phyloP scores from a whole-genome alignment of 768 basidiomycete genomes.

The Coprinopsis marcescibilis region DNA sequence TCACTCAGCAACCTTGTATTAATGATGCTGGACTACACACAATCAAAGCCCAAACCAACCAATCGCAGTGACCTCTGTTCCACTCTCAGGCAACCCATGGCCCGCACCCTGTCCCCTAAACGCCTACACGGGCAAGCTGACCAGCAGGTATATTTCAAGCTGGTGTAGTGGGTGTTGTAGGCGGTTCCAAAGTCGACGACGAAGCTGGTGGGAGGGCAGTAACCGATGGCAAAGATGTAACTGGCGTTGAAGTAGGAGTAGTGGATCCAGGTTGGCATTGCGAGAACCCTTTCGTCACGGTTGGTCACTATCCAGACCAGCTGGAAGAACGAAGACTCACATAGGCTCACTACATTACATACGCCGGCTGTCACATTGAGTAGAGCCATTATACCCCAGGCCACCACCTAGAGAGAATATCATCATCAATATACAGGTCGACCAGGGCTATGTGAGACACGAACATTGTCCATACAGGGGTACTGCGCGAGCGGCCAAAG shows the following conservation, averaged over 20 bases:
- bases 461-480: conserved; percentile 8
- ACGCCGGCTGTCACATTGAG: conserved; percentile 4
- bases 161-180: neutral
- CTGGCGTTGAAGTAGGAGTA: neutral
- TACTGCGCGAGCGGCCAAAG: neutral
- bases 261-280: conserved; percentile 4
- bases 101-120: too few relatives aligned
- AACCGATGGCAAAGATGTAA: neutral
- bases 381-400: conserved; percentile 4
- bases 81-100: too few relatives aligned
- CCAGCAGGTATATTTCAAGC: conserved; percentile 6
- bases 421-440: neutral
- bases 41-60: too few relatives aligned
- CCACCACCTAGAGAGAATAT: conserved; percentile 8
- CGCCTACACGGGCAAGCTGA: neutral
- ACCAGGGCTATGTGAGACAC: neutral
- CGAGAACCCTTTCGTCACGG: conserved; percentile 1
- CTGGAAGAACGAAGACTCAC: neutral
- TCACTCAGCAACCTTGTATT: too few relatives aligned
- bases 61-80: too few relatives aligned
- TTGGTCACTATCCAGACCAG: too few relatives aligned
- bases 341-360: conserved; percentile 5
- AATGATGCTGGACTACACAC: too few relatives aligned
- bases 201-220: neutral
- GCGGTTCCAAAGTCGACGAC: neutral